Evolutionary conservation across 2,329 filamentous ascomycete species (phyloP).

Genomic region (Ophiostoma triangulosporum): DNA sequence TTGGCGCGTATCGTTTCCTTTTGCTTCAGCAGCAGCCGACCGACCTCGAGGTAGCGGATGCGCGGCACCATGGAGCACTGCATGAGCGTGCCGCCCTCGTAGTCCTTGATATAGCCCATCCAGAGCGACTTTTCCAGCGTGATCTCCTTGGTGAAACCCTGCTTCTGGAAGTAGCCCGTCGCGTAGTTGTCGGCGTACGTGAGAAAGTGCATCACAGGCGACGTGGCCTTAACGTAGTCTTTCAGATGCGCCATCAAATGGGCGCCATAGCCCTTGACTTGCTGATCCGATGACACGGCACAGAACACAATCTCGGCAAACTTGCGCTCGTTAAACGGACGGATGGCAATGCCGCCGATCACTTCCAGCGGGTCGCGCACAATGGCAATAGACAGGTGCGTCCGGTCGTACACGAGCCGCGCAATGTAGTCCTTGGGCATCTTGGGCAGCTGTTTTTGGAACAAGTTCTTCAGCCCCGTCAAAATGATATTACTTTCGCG

Average conservation of each 20-base stretch:
- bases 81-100: slow-evolving; percentile 98
- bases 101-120: slow-evolving; percentile 99
- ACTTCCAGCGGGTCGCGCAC: slow-evolving; percentile 93
- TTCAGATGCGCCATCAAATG: slow-evolving; percentile 98
- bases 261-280: slow-evolving; percentile 96
- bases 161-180: slow-evolving; percentile 98
- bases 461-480: slow-evolving; percentile 92
- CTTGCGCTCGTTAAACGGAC: slow-evolving; percentile 78
- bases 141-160: slow-evolving; percentile 97
- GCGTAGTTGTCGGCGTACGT: slow-evolving; percentile 99
- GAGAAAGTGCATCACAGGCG: slow-evolving; percentile 94
- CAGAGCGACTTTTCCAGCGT: slow-evolving; percentile 79
- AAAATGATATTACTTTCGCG: slow-evolving; percentile 86
- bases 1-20: slow-evolving; percentile 93
- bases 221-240: slow-evolving; percentile 94
- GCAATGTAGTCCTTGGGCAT: slow-evolving; percentile 99
- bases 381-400: slow-evolving; percentile 91
- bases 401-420: slow-evolving; percentile 90
- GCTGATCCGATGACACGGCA: slow-evolving; percentile 91
- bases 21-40: slow-evolving; percentile 90
- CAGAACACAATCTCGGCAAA: slow-evolving; percentile 99
- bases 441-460: slow-evolving; percentile 95
- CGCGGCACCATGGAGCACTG: slow-evolving; percentile 97
- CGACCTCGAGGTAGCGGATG: slow-evolving; percentile 84
- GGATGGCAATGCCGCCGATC: slow-evolving; percentile 93